Base-by-base conservation (phyloP, 768 basidiomycete species). In the Lactifluus volemus region DNA sequence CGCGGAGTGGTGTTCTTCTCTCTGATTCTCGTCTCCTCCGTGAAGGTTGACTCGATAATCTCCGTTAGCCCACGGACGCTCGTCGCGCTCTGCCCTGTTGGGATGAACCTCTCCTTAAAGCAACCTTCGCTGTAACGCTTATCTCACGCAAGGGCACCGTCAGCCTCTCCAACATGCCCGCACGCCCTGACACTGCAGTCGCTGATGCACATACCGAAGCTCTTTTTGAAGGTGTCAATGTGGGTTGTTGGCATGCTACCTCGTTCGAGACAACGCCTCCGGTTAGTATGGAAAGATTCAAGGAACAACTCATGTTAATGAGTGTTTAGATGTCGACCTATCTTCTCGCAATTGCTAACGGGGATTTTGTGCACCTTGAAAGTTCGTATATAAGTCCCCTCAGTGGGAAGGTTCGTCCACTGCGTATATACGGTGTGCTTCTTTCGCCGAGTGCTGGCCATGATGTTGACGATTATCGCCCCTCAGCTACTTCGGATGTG, bases 51-150 rank as follows among this genome's bases (percentile, higher is more conserved):
- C 15, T 39, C 4, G 11, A 17, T 39, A 34, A 25, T 12, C 19
- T 15, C 34, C 36, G 29, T n/a, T 21, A 96, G 86, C 85, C 94
- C 42, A 96, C 90, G 44, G 85, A 85, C 61, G 94, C 95, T 9
- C 78, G 94, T 53, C 80, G 83, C 45, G 83, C 87, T 6, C 89
- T 92, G 72, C 90, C 90, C 30, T 91, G 87, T 75, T 96, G 91
- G 90, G 95, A 97, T 70, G 94, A 97, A 70, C 96, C 95, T 15
- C 78, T 83, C 41, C 78, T 95, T 66, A 98, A 98, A 72, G 88
- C 93, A 0, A 92, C 86, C 2, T 90, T 87, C 70, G 68, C 80
- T 0, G 75, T 93, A 61, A 86, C 85, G 14, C 77, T 95, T 79
- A 79, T 95, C 68, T 90, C 92, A n/a, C 83, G 85, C 61, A 77